Base-by-base conservation (phyloP, 2,329 filamentous ascomycete genomes). In the Albifimbria verrucaria region DNA sequence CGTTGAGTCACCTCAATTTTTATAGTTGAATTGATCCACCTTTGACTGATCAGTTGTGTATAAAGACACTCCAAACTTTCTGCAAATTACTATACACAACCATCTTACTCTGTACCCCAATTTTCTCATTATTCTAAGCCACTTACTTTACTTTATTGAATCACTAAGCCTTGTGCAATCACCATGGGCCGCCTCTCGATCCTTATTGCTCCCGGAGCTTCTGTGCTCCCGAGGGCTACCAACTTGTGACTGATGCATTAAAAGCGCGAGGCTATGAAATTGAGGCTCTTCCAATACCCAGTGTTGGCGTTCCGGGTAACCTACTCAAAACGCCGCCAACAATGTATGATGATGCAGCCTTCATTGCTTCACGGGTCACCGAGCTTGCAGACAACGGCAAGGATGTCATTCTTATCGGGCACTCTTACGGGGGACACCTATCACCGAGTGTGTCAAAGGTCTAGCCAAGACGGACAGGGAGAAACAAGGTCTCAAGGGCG, bases 341-440 rank as follows among this genome's bases (percentile, higher is more conserved):
- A 2, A 65, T 65, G 42, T 64, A 67, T 45, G 65, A 66, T 4
- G 68, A 74, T 48, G 62, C 69, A 7, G 60, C 59, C 0, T 57
- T 60, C 4, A 63, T 72, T 5, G 60, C 59, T 2, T 44, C 61
- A 1, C 51, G 65, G 0, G 55, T 74, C 12, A 55, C 66, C 17
- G 46, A 61, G n/a, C 65, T 72, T 3, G 68, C 72, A 2, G 68
- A 70, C 7, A 48, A 47, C 1, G 66, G 66, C 1, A 70, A 71
- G 23, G 68, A 75, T 23, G 67, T 75, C 5, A 55, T 76, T 1
- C 55, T 75, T 5, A 36, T 73, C 15, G 61, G 63, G 12, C 73
- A 77, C 49, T 73, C 68, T 20, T 76, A 74, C 59, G 67, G 70
- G 2, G 71, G 9, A 60, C 70, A 0, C 56, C 70, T 0, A 65